A percentile compares a stretch with the other conserved stretches of the same genome.
Conservation (phyloP, 805 yeast genomes). For the Kodamaea kaohsiungensis region DNA sequence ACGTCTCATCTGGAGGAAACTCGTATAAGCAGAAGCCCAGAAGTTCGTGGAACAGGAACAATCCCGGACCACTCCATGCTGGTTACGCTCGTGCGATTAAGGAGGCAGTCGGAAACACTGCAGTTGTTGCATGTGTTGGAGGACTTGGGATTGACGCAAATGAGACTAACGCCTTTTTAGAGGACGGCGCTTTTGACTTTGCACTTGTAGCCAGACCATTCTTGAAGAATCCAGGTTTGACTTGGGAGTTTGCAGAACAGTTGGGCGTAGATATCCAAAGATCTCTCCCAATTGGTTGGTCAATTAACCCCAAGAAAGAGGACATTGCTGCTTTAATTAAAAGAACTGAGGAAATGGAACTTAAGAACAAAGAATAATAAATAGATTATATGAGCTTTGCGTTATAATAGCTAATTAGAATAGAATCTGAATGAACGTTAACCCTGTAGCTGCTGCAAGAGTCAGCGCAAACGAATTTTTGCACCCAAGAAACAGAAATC, state of each 20-base stretch:
- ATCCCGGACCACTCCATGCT: conserved; percentile 34
- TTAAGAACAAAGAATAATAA: background rate
- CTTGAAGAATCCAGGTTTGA: conserved; percentile 50
- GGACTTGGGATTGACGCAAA: conserved; percentile 32
- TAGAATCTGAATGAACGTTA: no score
- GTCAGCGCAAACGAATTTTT: no score
- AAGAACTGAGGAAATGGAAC: conserved; percentile 14
- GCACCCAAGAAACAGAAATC: no score
- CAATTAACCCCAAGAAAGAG: conserved; percentile 19
- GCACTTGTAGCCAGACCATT: conserved; percentile 48
- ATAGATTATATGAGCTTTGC: no score
- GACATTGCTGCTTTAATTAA: conserved; percentile 19
- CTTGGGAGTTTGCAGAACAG: conserved; percentile 51
- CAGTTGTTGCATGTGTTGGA: conserved; percentile 51
- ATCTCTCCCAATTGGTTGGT: conserved; percentile 27
- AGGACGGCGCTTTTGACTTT: conserved; percentile 46
- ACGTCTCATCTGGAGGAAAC: conserved; percentile 57
- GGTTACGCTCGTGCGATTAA: conserved; percentile 45
- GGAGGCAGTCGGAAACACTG: conserved; percentile 42
- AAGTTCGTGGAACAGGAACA: conserved; percentile 6
- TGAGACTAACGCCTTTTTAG: conserved; percentile 41
- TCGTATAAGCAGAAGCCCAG: conserved; percentile 30
- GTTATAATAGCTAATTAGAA: no score
- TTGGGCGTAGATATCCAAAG: conserved; percentile 42
- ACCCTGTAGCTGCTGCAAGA: no score